phyloP scores from a whole-genome alignment of 768 basidiomycete genomes.

The Russula griseocarnosa region DNA sequence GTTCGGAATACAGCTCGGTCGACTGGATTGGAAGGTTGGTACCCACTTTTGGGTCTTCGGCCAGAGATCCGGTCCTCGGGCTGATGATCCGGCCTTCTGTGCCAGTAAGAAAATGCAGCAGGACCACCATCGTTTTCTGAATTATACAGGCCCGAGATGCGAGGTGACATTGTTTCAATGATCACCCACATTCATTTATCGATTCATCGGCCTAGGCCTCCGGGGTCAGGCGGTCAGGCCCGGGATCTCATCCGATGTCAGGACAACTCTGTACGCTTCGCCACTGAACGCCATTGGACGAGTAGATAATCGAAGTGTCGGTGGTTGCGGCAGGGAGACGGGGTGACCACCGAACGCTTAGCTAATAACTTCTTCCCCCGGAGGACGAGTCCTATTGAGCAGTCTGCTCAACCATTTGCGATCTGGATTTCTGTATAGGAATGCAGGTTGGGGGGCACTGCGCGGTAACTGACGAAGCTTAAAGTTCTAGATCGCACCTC shows the following conservation, averaged over 20 bases:
- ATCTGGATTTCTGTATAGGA: not conserved
- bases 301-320: not conserved
- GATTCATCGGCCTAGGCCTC: not conserved
- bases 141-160: not conserved
- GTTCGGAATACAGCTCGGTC: not conserved
- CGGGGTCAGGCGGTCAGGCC: not conserved
- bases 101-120: not conserved
- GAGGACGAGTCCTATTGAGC: not conserved
- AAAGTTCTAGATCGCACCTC: conserved; percentile 1
- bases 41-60: not conserved
- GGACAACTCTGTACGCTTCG: not conserved
- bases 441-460: conserved; percentile 8
- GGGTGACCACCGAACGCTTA: not conserved
- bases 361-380: not conserved
- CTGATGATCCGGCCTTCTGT: not conserved
- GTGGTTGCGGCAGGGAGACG: not conserved
- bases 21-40: not conserved
- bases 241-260: not conserved
- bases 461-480: not conserved
- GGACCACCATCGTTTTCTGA: not conserved
- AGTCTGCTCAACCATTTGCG: not conserved
- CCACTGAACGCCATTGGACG: not conserved
- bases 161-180: not conserved
- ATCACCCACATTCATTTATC: not conserved
- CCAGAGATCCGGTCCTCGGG: not conserved